Base-by-base conservation (phyloP, 2,329 filamentous ascomycete species). In the Phaeomoniella chlamydospora region DNA sequence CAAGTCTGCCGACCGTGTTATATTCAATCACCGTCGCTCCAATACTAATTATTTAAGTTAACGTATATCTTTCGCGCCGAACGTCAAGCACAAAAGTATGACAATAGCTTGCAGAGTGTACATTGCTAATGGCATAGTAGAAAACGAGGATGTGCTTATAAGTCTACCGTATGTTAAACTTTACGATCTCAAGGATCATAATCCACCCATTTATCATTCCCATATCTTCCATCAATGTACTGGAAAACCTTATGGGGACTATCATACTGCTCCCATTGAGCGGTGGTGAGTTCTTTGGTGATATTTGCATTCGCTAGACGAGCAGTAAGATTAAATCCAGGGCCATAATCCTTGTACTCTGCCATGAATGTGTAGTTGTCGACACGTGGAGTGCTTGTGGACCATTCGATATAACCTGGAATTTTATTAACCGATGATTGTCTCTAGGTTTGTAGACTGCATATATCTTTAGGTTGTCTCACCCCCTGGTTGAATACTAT, bases 341-440 rank as follows among this genome's bases (percentile, higher is more conserved):
- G 68, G 0, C 72, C 72, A 33, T 51, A 64, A 15, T 59, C 52
- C 16, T 57, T 48, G 50, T 68, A 74, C 44, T 73, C 70, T 0
- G 70, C 72, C 69, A 72, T 69, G 4, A 70, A 57, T 0, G 72
- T 75, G 18, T 59, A 48, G 34, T 58, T 62, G 5, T 42, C 49
- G 3, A 59, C 52, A 41, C 50, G 60, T 33, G 53, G 61, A 40
- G 56, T 62, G 5, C 53, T 59, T 15, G 47, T 41, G 11, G 56
- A 47, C 72, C 72, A 76, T 9, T 58, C 45, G 26, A 70, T 71
- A 46, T 77, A 78, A 2, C n/a, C n/a, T n/a, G n/a, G n/a, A n/a
- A n/a, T n/a, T n/a, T n/a, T n/a, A n/a, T n/a, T n/a, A n/a, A n/a
- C n/a, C n/a, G n/a, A n/a, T n/a, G n/a, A n/a, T n/a, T n/a, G n/a